Evolutionary conservation across 352 stramenopile species (phyloP).

Genomic region (Pilasporangium apinafurcum): DNA sequence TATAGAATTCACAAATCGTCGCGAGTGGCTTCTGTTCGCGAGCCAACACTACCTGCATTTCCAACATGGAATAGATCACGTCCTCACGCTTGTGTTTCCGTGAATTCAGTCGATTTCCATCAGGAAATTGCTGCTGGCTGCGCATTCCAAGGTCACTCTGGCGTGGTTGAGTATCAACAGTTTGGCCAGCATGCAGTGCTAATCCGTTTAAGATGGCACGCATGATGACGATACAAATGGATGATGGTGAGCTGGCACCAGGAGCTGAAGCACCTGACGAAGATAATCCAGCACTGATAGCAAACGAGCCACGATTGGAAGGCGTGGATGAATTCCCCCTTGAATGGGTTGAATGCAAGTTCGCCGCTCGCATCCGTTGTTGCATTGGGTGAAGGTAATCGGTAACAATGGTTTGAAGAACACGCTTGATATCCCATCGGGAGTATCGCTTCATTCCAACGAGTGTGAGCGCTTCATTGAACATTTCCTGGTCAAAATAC

Average conservation of each 20-base stretch:
- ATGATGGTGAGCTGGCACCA: slow-evolving; percentile 12
- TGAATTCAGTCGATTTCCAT: slow-evolving; percentile 3
- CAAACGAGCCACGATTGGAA: no score
- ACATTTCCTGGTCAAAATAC: slow-evolving; percentile 62
- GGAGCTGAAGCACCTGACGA: slow-evolving; percentile 11
- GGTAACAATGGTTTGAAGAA: slow-evolving; percentile 45
- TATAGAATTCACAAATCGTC: slow-evolving; percentile 76
- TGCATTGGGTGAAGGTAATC: slow-evolving; percentile 46
- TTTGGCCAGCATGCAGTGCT: slow-evolving; percentile 32
- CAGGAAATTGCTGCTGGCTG: neutral
- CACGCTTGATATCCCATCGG: slow-evolving; percentile 37
- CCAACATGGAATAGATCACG: slow-evolving; percentile 68
- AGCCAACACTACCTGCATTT: slow-evolving; percentile 60
- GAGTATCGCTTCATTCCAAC: slow-evolving; percentile 57
- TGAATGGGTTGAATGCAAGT: slow-evolving; percentile 1
- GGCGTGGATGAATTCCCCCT: no score
- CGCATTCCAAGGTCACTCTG: slow-evolving; percentile 4
- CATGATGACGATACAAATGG: slow-evolving; percentile 19
- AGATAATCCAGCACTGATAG: slow-evolving; percentile 1
- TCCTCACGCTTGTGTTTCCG: slow-evolving; percentile 39
- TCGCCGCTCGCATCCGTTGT: slow-evolving; percentile 9
- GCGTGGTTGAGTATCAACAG: slow-evolving; percentile 10
- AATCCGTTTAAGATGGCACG: slow-evolving; percentile 42
- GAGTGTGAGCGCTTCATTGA: slow-evolving; percentile 68
- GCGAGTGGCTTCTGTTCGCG: slow-evolving; percentile 60